These are phyloP conservation scores for Cinnamomum micranthum DNA, from an alignment of 164 flowering plant species.

Conservation along the genomic window DNA sequence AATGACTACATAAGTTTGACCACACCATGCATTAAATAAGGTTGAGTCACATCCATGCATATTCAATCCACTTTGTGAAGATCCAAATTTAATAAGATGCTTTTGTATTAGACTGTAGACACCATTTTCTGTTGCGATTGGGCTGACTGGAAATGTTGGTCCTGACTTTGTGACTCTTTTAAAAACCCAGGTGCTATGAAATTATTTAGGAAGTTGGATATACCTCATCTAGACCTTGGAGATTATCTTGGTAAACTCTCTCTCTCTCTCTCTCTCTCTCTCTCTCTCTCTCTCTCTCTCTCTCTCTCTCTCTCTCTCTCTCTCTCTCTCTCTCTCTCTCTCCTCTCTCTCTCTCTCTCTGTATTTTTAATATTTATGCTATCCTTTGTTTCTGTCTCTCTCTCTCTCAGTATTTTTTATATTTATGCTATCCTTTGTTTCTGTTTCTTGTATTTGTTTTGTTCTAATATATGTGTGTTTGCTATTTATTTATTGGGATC, in stretches of 20 bases:
- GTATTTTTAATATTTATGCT: no score
- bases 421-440: neutral
- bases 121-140: no score
- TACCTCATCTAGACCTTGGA: constrained; percentile 53
- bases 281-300: neutral
- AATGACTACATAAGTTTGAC: no score
- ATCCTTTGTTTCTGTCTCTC: neutral
- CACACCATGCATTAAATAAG: no score
- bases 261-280: neutral
- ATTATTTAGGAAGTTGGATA: constrained; percentile 49
- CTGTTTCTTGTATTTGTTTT: neutral
- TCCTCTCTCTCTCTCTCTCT: neutral
- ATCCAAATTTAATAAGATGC: no score
- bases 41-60: no score
- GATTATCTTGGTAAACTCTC: constrained; percentile 73
- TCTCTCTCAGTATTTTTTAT: constrained; percentile 1
- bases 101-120: no score
- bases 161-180: neutral
- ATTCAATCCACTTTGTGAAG: no score
- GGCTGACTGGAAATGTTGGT: neutral
- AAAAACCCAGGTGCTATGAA: constrained; percentile 54
- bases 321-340: neutral
- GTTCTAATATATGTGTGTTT: neutral
- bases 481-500: no score
- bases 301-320: neutral